phyloP scores from a whole-genome alignment of 75 land plant genomes.

The Isoetes taiwanensis region DNA sequence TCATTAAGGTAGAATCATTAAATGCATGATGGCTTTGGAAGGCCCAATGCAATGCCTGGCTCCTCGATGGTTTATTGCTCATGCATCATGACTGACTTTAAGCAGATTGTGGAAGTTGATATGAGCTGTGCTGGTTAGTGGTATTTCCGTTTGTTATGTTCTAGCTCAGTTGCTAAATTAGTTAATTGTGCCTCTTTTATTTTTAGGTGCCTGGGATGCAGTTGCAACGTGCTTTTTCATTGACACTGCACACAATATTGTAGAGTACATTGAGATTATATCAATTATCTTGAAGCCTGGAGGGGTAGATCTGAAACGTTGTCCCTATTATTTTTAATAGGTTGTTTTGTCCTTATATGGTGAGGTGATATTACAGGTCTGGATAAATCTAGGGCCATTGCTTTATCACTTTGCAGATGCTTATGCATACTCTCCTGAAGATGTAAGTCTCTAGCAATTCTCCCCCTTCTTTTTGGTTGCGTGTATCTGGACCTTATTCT shows the following conservation, averaged over 20 bases:
- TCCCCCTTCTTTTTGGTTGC: background rate
- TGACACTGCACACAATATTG: slow-evolving; percentile 91
- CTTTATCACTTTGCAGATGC: slow-evolving; percentile 88
- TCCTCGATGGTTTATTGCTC: too few relatives aligned
- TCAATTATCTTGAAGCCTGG: slow-evolving; percentile 75
- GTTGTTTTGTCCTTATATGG: too few relatives aligned
- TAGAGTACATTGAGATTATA: slow-evolving; percentile 89
- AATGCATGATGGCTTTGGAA: too few relatives aligned
- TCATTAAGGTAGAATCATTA: too few relatives aligned
- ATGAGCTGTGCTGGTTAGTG: too few relatives aligned
- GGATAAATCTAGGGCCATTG: slow-evolving; percentile 93
- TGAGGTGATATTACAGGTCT: slow-evolving; percentile 40
- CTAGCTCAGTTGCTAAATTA: too few relatives aligned
- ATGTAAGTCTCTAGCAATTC: slow-evolving; percentile 29
- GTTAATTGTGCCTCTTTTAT: background rate
- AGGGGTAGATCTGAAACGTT: slow-evolving; percentile 41
- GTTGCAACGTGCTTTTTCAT: slow-evolving; percentile 92
- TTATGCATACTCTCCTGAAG: slow-evolving; percentile 38
- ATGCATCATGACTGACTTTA: too few relatives aligned
- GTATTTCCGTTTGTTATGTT: too few relatives aligned
- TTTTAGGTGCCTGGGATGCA: slow-evolving; percentile 86
- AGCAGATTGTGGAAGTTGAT: too few relatives aligned
- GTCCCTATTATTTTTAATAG: background rate
- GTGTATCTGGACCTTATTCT: background rate
- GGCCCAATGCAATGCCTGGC: too few relatives aligned